Conservation (phyloP, 768 basidiomycete genomes). For the Leccinum barrowsii region DNA sequence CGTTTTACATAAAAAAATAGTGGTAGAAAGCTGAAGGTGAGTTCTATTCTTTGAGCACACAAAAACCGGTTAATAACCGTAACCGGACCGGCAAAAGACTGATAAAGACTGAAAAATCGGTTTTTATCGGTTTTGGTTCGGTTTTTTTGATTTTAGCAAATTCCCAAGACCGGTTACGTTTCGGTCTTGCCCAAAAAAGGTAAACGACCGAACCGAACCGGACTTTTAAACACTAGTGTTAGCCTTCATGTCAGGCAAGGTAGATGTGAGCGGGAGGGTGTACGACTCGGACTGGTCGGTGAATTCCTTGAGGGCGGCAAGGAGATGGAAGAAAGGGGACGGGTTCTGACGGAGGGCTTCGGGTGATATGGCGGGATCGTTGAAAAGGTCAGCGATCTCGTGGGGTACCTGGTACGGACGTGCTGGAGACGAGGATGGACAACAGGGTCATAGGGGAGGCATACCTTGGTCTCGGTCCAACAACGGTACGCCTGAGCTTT, state of each 20-base stretch:
- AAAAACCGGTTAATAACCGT: too few species aligned
- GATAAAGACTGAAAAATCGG: too few species aligned
- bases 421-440: background rate
- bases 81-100: too few species aligned
- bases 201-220: too few species aligned
- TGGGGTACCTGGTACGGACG: constrained; percentile 51
- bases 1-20: too few species aligned
- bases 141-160: too few species aligned
- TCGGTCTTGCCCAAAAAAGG: too few species aligned
- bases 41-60: too few species aligned
- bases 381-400: constrained; percentile 63
- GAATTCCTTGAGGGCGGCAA: constrained; percentile 70
- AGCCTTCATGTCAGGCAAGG: constrained; percentile 95
- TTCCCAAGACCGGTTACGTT: too few species aligned
- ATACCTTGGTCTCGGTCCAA: constrained; percentile 56
- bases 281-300: constrained; percentile 48
- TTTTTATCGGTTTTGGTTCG: too few species aligned
- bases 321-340: constrained; percentile 74
- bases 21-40: too few species aligned
- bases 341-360: constrained; percentile 42
- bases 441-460: background rate
- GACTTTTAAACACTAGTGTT: constrained; percentile 45
- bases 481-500: constrained; percentile 81
- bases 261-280: constrained; percentile 77
- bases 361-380: constrained; percentile 49